Base-by-base conservation (phyloP, 2,329 filamentous ascomycete species). In the Xylaria sp. region DNA sequence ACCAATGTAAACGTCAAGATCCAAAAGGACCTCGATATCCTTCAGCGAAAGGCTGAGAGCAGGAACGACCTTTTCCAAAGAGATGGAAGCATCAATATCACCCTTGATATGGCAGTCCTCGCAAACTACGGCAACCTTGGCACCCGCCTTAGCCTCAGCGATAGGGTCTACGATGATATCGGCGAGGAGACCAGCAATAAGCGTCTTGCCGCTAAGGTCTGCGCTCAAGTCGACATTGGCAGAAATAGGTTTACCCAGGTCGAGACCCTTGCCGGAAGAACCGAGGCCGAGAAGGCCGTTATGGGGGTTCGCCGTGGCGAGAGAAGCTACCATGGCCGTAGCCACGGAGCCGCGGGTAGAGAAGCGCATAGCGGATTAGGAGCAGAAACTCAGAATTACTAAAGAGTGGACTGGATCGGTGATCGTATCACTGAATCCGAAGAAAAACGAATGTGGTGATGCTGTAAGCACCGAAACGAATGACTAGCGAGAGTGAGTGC, bases 31-130 rank as follows among this genome's bases (percentile, higher is more conserved):
- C 76, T 88, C 85, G 70, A 89, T 75, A 5, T 80, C 82, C 51
- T 81, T 81, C 57, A 89, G 85, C 70, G 84, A 79, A 2, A 89
- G 75, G 20, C 81, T 79, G 31, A 83, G 77, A 15, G 80, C 78
- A 0, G 85, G 84, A 23, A 80, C 69, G 4, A 83, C 76, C 48
- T 84, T 77, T 20, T 79, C 77, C 36, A 85, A 71, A 0, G 79
- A 82, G 25, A 87, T 75, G 64, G 81, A 79, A 13, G 84, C 82
- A 15, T 79, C 79, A 49, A 85, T 82, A n/a, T 77, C 77, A 71
- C 86, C 86, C 72, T 84, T 82, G 52, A 86, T 79, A 74, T 85
- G 86, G 75, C 86, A 86, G 12, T 82, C 82, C 12, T 80, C 79
- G 75, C 86, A 87, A 39, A 78, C 75, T 55, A 86, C 73, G 1